Evolutionary conservation across 768 basidiomycete species (phyloP), one percentile per base, ranked within the genome.

Genomic region (Lactarius evosmus): DNA sequence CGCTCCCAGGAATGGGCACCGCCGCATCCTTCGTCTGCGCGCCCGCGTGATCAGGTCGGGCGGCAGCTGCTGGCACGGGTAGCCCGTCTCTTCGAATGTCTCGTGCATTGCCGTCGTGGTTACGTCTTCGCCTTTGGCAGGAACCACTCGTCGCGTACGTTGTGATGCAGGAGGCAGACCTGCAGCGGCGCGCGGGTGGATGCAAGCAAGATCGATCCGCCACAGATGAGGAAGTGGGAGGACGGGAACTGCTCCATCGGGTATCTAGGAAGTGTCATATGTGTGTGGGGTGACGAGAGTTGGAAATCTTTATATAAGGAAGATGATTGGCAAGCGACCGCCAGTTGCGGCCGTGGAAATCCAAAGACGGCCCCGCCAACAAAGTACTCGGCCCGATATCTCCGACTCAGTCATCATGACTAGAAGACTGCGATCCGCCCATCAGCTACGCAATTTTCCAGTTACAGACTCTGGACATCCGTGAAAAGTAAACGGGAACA

Each of bases 71-170:
- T 72, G 69, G 71, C 86, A 86, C 4, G 72, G 73, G 67, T 83
- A 87, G 6, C 85, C 85, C 0, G 85, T 87, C 75, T 87, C 85
- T 69, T 85, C 87, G 69, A 77, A 85, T 0, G 85, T 85, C 73
- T 88, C 86, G 19, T 86, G 77, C 6, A 84, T 64, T 0, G 86
- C 85, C 2, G 85, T 76, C 1, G 61, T 67, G 60, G 82, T 79
- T 19, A 84, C 74, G 6, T 75, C 73, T 72, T 87, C 86, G 1
- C 80, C 80, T 86, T 87, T 36, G 87, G 83, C 14, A 87, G 79
- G 5, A 84, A 67, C 68, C 73, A 77, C 51, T 76, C 73, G 32
- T 71, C 53, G 32, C 73, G 70, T 2, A 61, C 63, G 36, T 58
- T 65, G 44, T 75, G 71, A 52, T 67, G 69, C 9, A 77, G 63